Percentiles rank a stretch among this genome's conserved stretches.
Conservation (phyloP, 2,329 filamentous ascomycete genomes). For the Penicillium polonicum region DNA sequence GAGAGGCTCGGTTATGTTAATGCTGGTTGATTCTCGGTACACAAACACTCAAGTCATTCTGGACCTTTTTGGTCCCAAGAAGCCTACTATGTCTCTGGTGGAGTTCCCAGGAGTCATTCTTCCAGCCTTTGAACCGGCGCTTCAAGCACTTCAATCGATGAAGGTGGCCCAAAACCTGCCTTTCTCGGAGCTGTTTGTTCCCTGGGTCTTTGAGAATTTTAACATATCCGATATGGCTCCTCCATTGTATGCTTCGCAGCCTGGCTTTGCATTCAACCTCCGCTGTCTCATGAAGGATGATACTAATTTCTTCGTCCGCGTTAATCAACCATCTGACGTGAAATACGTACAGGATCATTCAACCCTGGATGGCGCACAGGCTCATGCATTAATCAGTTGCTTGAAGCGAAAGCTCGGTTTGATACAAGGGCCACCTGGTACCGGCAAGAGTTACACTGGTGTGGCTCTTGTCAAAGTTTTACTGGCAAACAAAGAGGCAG, state of each 20-base stretch:
- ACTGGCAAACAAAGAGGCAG: constrained; percentile 27
- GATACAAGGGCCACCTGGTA: constrained; percentile 33
- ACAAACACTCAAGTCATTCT: constrained; percentile 23
- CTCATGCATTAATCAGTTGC: constrained; percentile 18
- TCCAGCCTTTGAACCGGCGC: constrained; percentile 57
- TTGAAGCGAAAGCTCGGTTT: constrained; percentile 21
- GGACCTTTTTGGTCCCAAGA: constrained; percentile 10
- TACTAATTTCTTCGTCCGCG: constrained; percentile 20
- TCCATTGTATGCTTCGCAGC: constrained; percentile 52
- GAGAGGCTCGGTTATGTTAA: constrained; percentile 30
- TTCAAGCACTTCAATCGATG: constrained; percentile 58
- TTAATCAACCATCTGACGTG: constrained; percentile 16
- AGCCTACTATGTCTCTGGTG: constrained; percentile 43
- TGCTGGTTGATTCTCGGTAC: constrained; percentile 29
- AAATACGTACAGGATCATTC: constrained; percentile 18
- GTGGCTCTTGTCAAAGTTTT: constrained; percentile 31
- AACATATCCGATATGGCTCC: constrained; percentile 37
- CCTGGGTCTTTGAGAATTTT: constrained; percentile 11
- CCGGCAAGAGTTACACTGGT: constrained; percentile 31
- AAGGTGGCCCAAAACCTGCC: constrained; percentile 47
- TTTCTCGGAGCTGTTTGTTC: constrained; percentile 47
- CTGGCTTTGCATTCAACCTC: constrained; percentile 51
- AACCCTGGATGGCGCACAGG: constrained; percentile 24
- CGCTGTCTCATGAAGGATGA: constrained; percentile 28
- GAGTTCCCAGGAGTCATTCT: constrained; percentile 64